Evolutionary conservation across 2,329 filamentous ascomycete genomes (phyloP).

Genomic region (Neoscytalidium dimidiatum): DNA sequence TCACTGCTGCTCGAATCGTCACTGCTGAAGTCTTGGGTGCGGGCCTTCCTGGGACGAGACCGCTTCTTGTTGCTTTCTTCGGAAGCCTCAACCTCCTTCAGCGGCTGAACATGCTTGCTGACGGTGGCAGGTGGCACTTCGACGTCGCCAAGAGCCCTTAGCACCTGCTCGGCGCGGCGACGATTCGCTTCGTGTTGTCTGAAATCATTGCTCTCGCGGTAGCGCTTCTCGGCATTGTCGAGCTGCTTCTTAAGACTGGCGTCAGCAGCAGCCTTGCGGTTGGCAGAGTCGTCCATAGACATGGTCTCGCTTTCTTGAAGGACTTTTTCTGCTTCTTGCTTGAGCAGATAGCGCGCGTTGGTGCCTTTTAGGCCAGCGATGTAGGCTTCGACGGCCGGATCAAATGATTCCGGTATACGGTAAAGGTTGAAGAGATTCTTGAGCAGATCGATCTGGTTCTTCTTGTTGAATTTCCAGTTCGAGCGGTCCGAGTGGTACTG

Average conservation of each 20-base stretch:
- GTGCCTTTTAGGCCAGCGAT: slow-evolving; percentile 76
- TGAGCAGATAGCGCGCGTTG: slow-evolving; percentile 66
- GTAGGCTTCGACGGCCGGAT: slow-evolving; percentile 72
- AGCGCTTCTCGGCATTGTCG: slow-evolving; percentile 32
- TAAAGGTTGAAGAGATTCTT: slow-evolving; percentile 77
- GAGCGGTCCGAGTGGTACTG: slow-evolving; percentile 71
- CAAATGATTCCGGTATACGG: slow-evolving; percentile 69
- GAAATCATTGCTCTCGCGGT: slow-evolving; percentile 27
- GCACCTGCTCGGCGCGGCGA: slow-evolving; percentile 33
- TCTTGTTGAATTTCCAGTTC: slow-evolving; percentile 96
- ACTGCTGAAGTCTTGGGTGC: slow-evolving; percentile 35
- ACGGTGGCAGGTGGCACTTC: not conserved
- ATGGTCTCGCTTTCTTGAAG: slow-evolving; percentile 43
- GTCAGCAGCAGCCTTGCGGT: slow-evolving; percentile 38
- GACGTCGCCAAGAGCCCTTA: slow-evolving; percentile 29
- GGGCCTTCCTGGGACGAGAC: slow-evolving; percentile 29
- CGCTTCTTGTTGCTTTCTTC: slow-evolving; percentile 21
- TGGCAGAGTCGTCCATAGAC: slow-evolving; percentile 37
- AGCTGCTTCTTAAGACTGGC: slow-evolving; percentile 38
- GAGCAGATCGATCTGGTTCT: slow-evolving; percentile 80
- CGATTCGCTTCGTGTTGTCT: slow-evolving; percentile 38
- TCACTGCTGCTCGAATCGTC: slow-evolving; percentile 34
- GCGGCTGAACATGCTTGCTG: not conserved
- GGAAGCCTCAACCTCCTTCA: slow-evolving; percentile 22
- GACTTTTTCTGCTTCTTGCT: slow-evolving; percentile 64